Base-by-base conservation (phyloP, 2,329 filamentous ascomycete species). In the Botrytis porri region DNA sequence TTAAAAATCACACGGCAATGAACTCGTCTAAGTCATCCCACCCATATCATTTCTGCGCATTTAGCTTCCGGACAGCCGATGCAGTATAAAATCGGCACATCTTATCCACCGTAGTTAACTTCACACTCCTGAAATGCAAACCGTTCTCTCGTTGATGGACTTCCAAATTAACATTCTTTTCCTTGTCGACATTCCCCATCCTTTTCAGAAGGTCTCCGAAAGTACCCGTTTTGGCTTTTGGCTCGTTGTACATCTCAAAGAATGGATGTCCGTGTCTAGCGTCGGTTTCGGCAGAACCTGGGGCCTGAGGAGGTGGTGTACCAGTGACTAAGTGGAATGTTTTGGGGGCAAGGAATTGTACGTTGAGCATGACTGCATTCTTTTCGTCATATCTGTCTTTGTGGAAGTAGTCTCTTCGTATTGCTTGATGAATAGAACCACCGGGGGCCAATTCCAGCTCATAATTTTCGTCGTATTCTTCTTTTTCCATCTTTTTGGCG, bases 401-500 rank as follows among this genome's bases (percentile, higher is more conserved):
- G 1, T 39, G 0, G 5, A 45, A 29, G 12, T n/a, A 22, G 20
- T 74, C 69, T 45, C 22, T 43, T 22, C 45, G 20, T 25, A 74
- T 69, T 8, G 39, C 43, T 63, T 71, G 73, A n/a, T 63, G 32
- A 43, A 74, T 67, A 20, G 37, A 57, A 16, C 73, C 73, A 29
- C 57, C 54, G 16, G 59, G 35, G 6, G 60, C 41, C 22, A 65
- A 39, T n/a, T 62, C 8, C 8, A 59, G 48, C 39, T 71, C 35
- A 16, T 69, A 20, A 1, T 39, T 5, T 18, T 29, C 37, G 10
- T 57, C n/a, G 51, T 57, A 57, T 18, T 16, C 12, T 16, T 29
- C 25, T 16, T 25, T 35, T n/a, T 18, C 20, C 35, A 3, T 37
- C 16, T 18, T 16, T 66, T 51, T 25, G 3, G 9, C 22, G 4